Percentiles rank a stretch among this genome's conserved stretches.
Evolutionary conservation across 2,329 filamentous ascomycete species (phyloP).

Genomic region (Sporothrix schenckii): DNA sequence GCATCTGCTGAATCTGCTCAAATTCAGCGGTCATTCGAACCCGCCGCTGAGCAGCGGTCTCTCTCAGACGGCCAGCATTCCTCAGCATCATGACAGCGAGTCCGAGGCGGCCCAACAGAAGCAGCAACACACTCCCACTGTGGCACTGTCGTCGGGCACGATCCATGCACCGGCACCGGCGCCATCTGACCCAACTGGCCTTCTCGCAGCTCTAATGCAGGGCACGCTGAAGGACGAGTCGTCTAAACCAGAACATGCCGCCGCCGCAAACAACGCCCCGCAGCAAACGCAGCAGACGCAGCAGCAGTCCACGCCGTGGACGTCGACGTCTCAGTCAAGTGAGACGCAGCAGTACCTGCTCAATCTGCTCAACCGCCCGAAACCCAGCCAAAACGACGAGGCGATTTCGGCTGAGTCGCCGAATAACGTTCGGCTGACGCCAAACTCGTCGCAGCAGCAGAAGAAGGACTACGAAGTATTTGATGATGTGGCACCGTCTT

Average conservation of each 20-base stretch:
- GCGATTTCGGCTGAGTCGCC: slow-evolving; percentile 48
- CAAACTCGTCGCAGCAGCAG: slow-evolving; percentile 31
- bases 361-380: slow-evolving; percentile 79
- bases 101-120: slow-evolving; percentile 33
- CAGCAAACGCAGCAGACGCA: slow-evolving; percentile 36
- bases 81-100: slow-evolving; percentile 34
- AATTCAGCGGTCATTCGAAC: slow-evolving; percentile 54
- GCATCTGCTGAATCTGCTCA: slow-evolving; percentile 62
- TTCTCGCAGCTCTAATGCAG: slow-evolving; percentile 64
- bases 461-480: slow-evolving; percentile 28
- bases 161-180: slow-evolving; percentile 62
- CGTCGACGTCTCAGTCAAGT: slow-evolving; percentile 57
- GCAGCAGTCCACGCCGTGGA: slow-evolving; percentile 46
- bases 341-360: slow-evolving; percentile 86
- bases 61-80: slow-evolving; percentile 16
- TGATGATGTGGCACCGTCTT: slow-evolving; percentile 19
- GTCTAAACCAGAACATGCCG: slow-evolving; percentile 37
- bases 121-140: slow-evolving; percentile 38
- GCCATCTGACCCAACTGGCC: slow-evolving; percentile 59
- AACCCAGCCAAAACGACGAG: slow-evolving; percentile 62
- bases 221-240: slow-evolving; percentile 54
- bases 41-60: slow-evolving; percentile 32
- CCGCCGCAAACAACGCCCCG: slow-evolving; percentile 16
- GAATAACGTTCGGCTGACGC: slow-evolving; percentile 46
- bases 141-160: slow-evolving; percentile 42